A percentile compares a stretch with the other conserved stretches of the same genome.
These are phyloP conservation scores for Nigrospora osmanthi DNA, from an alignment of 2,329 filamentous ascomycete species.

Conservation along the genomic window DNA sequence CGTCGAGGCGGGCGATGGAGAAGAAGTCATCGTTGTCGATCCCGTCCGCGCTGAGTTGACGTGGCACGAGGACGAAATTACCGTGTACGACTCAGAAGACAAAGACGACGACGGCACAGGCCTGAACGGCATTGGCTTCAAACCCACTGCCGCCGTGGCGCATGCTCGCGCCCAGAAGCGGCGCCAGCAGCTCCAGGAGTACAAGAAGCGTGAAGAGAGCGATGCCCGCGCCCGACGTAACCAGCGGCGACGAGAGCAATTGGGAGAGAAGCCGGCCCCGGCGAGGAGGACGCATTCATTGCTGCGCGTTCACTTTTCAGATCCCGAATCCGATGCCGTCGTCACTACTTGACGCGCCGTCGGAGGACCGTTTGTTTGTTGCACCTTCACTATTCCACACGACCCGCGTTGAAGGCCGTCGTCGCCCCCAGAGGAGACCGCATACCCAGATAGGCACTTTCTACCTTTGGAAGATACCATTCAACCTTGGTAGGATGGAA, in stretches of 20 bases:
- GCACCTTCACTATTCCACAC: too few relatives aligned
- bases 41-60: constrained; percentile 52
- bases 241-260: constrained; percentile 35
- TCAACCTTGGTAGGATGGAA: too few relatives aligned
- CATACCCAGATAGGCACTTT: too few relatives aligned
- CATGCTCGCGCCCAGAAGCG: constrained; percentile 49
- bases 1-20: constrained; percentile 15
- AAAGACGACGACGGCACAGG: constrained; percentile 60
- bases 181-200: constrained; percentile 54
- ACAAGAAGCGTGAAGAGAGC: constrained; percentile 51
- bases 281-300: constrained; percentile 17
- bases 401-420: too few relatives aligned
- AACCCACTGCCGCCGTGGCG: constrained; percentile 53
- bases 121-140: constrained; percentile 62
- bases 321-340: constrained; percentile 18
- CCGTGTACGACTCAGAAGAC: constrained; percentile 56
- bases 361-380: too few relatives aligned
- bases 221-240: constrained; percentile 51
- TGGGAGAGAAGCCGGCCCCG: constrained; percentile 13
- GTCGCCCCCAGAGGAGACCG: too few relatives aligned
- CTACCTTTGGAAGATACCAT: too few relatives aligned
- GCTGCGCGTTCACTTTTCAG: constrained; percentile 21
- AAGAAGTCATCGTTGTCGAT: constrained; percentile 34
- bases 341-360: constrained; percentile 15
- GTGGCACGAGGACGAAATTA: constrained; percentile 63